phyloP scores from a whole-genome alignment of 441 rosid genomes.

The Biscutella laevigata region DNA sequence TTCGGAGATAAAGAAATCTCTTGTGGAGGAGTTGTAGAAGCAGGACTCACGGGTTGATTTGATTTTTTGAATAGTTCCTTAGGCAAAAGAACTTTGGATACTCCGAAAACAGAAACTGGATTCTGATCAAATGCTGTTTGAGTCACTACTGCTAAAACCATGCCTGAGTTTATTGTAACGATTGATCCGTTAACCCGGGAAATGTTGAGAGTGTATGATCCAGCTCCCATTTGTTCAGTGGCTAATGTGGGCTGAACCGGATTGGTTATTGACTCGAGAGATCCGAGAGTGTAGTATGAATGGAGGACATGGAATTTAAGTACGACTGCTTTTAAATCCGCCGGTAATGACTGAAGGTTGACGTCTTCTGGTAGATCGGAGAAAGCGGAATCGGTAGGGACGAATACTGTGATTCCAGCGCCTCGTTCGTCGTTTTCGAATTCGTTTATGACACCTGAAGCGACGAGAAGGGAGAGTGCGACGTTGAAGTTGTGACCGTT shows the following conservation, averaged over 20 bases:
- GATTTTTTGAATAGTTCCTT: constrained; percentile 38
- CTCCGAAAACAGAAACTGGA: constrained; percentile 76
- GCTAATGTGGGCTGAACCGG: constrained; percentile 88
- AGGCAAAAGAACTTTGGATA: constrained; percentile 70
- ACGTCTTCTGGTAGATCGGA: constrained; percentile 52
- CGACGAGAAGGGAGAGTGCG: constrained; percentile 64
- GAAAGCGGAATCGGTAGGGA: constrained; percentile 70
- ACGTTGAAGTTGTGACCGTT: constrained; percentile 77
- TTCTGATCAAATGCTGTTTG: constrained; percentile 83
- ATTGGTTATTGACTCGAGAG: constrained; percentile 73
- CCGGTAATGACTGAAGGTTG: constrained; percentile 60
- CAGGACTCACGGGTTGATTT: constrained; percentile 34
- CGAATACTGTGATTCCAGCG: constrained; percentile 78
- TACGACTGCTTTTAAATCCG: constrained; percentile 58
- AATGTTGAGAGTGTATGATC: constrained; percentile 69
- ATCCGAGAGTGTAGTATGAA: constrained; percentile 83
- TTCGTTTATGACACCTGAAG: constrained; percentile 64
- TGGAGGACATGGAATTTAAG: constrained; percentile 72
- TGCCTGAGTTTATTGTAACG: constrained; percentile 62
- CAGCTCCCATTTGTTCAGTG: constrained; percentile 68
- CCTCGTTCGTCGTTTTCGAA: constrained; percentile 77
- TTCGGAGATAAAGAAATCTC: constrained; percentile 41
- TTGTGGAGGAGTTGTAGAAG: constrained; percentile 36
- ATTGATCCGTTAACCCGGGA: constrained; percentile 65
- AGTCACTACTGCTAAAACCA: constrained; percentile 71